Base-by-base conservation (phyloP, 1,284 basidiomycete genomes). In the Puccinia coronata region DNA sequence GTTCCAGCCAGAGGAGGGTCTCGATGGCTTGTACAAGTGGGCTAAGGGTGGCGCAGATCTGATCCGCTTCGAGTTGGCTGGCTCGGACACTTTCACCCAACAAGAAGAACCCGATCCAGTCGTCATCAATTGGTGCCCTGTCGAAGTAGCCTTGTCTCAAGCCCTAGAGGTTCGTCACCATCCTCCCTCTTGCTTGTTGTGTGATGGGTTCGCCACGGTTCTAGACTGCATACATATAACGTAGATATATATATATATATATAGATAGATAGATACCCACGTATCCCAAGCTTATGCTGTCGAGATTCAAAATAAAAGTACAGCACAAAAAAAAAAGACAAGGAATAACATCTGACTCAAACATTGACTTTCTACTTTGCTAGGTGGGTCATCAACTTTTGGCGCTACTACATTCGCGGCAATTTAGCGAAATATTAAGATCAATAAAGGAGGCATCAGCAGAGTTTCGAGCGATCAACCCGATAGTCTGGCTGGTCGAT, bases 401-500 rank as follows among this genome's bases (percentile, higher is more conserved):
- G 43, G 79, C 79, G 23, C 55, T 80, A 53, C 51, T 80, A 49
- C 79, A 80, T 47, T 73, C 57, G 9, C 69, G 70, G 14, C 79
- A 73, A 47, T 80, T 80, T 34, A 43, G 16, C 16, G 57, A 80
- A 20, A 31, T 80, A 23, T 41, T 80, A 41, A 34, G 28, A n/a
- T 57, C 67, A 12, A 71, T 71, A 4, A 1, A 28, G n/a, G 47
- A 34, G 25, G n/a, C 16, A 12, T 63, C 39, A 0, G 16, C 55
- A 18, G 55, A 73, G 16, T 80, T 80, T 49, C 57, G 41, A 61
- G 53, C 79, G 16, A 80, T 73, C 47, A 57, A 72, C 53, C 79
- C 79, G 5, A 80, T 80, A 20, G 59, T 80, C n/a, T 80, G 79
- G 79, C 49, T 80, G 0, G 79, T 80, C n/a, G 79, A 80, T 51